These are phyloP conservation scores for Septoria petroselini DNA, from an alignment of 2,329 filamentous ascomycete species.

Conservation along the genomic window DNA sequence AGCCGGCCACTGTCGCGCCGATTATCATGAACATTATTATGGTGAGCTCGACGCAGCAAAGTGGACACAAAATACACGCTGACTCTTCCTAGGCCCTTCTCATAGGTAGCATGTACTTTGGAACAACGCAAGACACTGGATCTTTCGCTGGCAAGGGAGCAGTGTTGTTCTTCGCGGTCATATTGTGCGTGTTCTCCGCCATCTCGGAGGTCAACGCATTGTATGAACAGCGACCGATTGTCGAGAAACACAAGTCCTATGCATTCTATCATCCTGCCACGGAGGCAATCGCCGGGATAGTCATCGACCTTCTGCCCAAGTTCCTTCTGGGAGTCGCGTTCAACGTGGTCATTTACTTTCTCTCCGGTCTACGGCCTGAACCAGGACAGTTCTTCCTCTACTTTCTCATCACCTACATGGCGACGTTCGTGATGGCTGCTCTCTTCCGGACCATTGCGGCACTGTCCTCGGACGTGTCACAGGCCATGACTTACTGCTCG, in stretches of 20 bases:
- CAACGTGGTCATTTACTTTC: constrained; percentile 59
- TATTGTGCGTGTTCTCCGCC: constrained; percentile 58
- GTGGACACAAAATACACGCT: neutral
- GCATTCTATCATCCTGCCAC: constrained; percentile 40
- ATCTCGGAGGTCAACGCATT: constrained; percentile 67
- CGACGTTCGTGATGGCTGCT: constrained; percentile 54
- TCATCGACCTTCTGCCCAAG: constrained; percentile 58
- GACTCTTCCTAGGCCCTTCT: constrained; percentile 60
- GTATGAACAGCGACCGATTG: constrained; percentile 48
- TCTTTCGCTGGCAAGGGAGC: constrained; percentile 56
- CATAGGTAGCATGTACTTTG: constrained; percentile 61
- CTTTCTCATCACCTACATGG: constrained; percentile 59
- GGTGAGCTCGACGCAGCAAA: constrained; percentile 62
- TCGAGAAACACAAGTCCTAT: constrained; percentile 48
- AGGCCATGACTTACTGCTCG: constrained; percentile 58
- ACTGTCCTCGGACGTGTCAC: constrained; percentile 59
- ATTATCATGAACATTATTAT: constrained; percentile 67
- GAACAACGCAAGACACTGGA: constrained; percentile 48
- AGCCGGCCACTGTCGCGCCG: constrained; percentile 40
- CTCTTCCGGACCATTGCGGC: constrained; percentile 60
- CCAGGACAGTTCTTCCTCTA: constrained; percentile 58
- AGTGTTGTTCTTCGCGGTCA: constrained; percentile 58
- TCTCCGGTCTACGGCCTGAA: constrained; percentile 46
- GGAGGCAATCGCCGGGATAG: constrained; percentile 55
- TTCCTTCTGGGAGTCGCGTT: constrained; percentile 51